A percentile compares a stretch with the other conserved stretches of the same genome.
Conservation (phyloP, 177 flowering plant genomes). For the Tripterygium wilfordii region DNA sequence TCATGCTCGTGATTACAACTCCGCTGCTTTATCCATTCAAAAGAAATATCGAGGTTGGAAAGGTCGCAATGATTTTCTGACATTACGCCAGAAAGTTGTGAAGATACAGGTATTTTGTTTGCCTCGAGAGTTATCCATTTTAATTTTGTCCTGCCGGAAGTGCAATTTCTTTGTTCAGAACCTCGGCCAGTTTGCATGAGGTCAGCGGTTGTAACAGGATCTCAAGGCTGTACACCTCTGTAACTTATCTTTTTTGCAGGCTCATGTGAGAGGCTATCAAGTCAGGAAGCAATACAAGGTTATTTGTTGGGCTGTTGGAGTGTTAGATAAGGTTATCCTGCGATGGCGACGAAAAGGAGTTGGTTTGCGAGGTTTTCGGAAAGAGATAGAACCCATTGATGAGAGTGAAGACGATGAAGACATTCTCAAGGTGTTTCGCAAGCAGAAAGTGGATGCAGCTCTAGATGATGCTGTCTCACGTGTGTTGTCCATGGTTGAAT, state of each 20-base stretch:
- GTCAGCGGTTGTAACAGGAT: too few relatives aligned
- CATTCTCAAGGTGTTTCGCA: conserved; percentile 70
- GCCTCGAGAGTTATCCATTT: neutral
- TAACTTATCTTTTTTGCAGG: conserved; percentile 38
- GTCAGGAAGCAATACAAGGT: conserved; percentile 75
- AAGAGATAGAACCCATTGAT: conserved; percentile 44
- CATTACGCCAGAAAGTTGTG: conserved; percentile 82
- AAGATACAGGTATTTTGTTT: conserved; percentile 71
- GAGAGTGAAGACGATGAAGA: conserved; percentile 88
- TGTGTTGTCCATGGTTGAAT: conserved; percentile 84
- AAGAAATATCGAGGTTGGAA: conserved; percentile 94
- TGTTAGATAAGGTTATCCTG: conserved; percentile 79
- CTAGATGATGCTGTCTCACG: conserved; percentile 74
- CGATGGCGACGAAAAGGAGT: conserved; percentile 87
- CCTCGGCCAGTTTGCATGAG: too few relatives aligned
- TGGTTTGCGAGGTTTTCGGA: conserved; percentile 73
- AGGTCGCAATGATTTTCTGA: conserved; percentile 75
- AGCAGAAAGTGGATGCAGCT: conserved; percentile 73
- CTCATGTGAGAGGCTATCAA: conserved; percentile 96
- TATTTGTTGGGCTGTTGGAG: conserved; percentile 82
- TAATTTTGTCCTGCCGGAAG: too few relatives aligned
- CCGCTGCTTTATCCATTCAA: conserved; percentile 90
- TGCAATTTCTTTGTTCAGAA: too few relatives aligned
- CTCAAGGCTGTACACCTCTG: neutral
- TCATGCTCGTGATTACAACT: conserved; percentile 43